Evolutionary conservation across 306 rosid species (phyloP), one percentile per base, ranked within the genome.

Genomic region (Sechiopsis laciniata): DNA sequence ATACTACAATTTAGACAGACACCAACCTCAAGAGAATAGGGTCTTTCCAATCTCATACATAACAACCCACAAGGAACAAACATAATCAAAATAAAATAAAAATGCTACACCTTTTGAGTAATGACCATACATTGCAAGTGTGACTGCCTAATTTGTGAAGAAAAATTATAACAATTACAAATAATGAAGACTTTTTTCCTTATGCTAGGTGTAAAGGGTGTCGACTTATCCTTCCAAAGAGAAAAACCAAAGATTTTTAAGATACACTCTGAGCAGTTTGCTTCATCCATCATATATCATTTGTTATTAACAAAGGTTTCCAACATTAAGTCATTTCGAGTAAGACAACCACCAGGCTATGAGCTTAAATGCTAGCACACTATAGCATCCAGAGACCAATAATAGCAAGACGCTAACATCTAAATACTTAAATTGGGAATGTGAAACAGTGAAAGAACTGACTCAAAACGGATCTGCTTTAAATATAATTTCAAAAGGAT

Each of bases 1-100:
- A 17, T 10, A 40, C 53, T 65, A 53, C 5, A 65, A 4, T 4
- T 5, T 42, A 65, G 71, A 54, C 53, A 40, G 54, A 45, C 54
- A 65, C 29, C 29, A 32, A 40, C 22, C 16, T 19, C 29, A 64
- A 37, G 21, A 64, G 15, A 64, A 40, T 17, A 42, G 35, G 11
- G 20, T 64, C 55, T 19, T 20, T 11, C 2, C 35, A 66, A 6
- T 19, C 7, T 10, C 72, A 66, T 10, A n/a, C 55, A 19, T 19
- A 64, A 64, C 35, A 45, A 45, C 32, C 55, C 55, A 66, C 72
- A 17, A 40, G 52, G 29, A 66, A 66, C 22, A 21, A 66, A 20
- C 52, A 11, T n/a, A 45, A 11, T 13, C 24, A 9, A 56, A 55
- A 55, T 10, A 55, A 9, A 55, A 55, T 9, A 55, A 55, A 55